Conservation (phyloP, 75 land plant species). For the Cupressus sempervirens region DNA sequence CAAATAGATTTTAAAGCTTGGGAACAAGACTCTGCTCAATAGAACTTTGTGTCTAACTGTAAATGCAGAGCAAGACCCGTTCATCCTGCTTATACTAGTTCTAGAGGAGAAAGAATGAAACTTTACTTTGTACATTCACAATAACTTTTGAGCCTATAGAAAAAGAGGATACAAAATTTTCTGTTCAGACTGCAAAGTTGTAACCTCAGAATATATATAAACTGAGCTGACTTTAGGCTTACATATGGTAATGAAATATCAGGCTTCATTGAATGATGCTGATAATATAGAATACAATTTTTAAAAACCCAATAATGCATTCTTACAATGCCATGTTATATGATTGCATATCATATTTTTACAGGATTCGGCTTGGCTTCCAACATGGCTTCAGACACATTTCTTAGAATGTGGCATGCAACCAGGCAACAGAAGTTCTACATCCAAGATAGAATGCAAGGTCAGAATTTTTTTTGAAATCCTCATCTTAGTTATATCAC, state of each 20-base stretch:
- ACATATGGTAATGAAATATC: neutral
- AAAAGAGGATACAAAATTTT: neutral
- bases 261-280: neutral
- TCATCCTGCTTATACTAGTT: neutral
- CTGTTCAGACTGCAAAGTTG: neutral
- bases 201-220: neutral
- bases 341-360: neutral
- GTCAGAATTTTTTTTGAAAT: neutral
- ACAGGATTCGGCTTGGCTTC: conserved; percentile 10
- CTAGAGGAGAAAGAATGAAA: neutral
- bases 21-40: too few species aligned
- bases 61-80: neutral
- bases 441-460: conserved; percentile 7
- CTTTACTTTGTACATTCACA: neutral
- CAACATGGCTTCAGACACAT: conserved; percentile 6
- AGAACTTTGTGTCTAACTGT: too few species aligned
- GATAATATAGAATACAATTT: neutral
- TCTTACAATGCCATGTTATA: neutral
- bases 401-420: neutral
- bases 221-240: neutral
- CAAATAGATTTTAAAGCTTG: too few species aligned
- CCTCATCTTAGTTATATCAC: neutral
- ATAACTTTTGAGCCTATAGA: neutral
- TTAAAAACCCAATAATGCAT: neutral
- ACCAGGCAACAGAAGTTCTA: neutral